phyloP scores from a whole-genome alignment of 2,329 filamentous ascomycete genomes.

The Celoporthe dispersa region DNA sequence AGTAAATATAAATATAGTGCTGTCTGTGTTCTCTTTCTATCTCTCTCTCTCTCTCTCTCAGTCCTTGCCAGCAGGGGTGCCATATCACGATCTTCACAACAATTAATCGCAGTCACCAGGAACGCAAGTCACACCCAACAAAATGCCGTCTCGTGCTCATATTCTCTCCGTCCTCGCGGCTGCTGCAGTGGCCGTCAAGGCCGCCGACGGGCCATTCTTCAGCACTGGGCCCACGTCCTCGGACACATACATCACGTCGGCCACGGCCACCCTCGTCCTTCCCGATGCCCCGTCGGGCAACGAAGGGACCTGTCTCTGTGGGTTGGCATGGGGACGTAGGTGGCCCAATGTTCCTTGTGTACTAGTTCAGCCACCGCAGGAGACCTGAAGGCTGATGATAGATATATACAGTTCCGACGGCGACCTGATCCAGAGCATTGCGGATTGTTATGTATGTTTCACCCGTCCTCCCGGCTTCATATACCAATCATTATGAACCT shows the following conservation, averaged over 20 bases:
- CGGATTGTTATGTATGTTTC: conserved; percentile 39
- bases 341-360: not conserved
- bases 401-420: conserved; percentile 37
- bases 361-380: not conserved
- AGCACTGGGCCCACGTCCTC: conserved; percentile 48
- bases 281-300: conserved; percentile 43
- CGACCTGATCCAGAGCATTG: conserved; percentile 52
- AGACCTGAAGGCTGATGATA: not conserved
- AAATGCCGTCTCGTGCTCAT: conserved; percentile 16
- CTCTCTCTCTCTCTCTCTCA: not conserved
- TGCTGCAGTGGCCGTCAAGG: conserved; percentile 31
- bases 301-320: conserved; percentile 47
- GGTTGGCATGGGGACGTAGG: conserved; percentile 53
- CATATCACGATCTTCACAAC: not conserved
- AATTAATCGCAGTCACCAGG: not conserved
- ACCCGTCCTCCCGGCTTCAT: not conserved
- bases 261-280: conserved; percentile 48
- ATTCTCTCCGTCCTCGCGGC: conserved; percentile 19
- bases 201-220: conserved; percentile 45
- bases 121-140: not conserved
- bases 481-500: too few species aligned
- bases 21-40: not conserved
- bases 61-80: not conserved
- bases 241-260: conserved; percentile 47
- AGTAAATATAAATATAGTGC: not conserved